Conservation (phyloP, 2,329 filamentous ascomycete genomes). For the Penicillium freii region DNA sequence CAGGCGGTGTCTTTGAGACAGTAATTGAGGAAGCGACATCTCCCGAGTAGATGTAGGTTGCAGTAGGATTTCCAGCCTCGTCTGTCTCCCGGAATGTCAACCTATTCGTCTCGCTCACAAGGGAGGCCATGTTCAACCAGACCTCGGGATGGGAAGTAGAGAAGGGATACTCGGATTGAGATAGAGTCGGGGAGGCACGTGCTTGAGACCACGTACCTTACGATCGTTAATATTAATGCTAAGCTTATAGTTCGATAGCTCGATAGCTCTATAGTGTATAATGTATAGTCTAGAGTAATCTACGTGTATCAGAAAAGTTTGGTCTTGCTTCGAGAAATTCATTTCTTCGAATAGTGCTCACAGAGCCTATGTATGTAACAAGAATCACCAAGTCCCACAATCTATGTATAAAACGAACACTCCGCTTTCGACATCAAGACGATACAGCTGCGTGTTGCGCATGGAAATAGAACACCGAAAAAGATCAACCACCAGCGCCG, state of each 20-base stretch:
- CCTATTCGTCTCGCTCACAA: background rate
- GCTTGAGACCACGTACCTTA: slow-evolving; percentile 3
- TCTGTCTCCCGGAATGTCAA: slow-evolving; percentile 43
- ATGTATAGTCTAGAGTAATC: background rate
- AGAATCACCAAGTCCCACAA: slow-evolving; percentile 8
- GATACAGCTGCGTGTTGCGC: slow-evolving; percentile 17
- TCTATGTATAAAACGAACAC: slow-evolving; percentile 18
- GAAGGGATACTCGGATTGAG: background rate
- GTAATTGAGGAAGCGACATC: slow-evolving; percentile 11
- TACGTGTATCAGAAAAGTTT: background rate
- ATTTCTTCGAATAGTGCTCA: slow-evolving; percentile 15
- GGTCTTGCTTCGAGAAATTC: background rate
- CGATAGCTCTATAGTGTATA: background rate
- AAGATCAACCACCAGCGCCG: slow-evolving; percentile 38
- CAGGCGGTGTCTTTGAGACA: slow-evolving; percentile 14
- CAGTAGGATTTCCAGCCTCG: slow-evolving; percentile 50
- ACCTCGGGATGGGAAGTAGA: background rate
- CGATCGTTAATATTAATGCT: background rate
- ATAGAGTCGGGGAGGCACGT: slow-evolving; percentile 7
- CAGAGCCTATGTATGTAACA: slow-evolving; percentile 25
- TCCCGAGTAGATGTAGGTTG: slow-evolving; percentile 50
- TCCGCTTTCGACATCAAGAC: slow-evolving; percentile 13
- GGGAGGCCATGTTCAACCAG: slow-evolving; percentile 1
- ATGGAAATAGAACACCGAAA: slow-evolving; percentile 22
- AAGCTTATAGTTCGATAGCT: background rate